Evolutionary conservation across 2,329 filamentous ascomycete genomes (phyloP), one percentile per base, ranked within the genome.

Genomic region (Sclerotinia spermophila): DNA sequence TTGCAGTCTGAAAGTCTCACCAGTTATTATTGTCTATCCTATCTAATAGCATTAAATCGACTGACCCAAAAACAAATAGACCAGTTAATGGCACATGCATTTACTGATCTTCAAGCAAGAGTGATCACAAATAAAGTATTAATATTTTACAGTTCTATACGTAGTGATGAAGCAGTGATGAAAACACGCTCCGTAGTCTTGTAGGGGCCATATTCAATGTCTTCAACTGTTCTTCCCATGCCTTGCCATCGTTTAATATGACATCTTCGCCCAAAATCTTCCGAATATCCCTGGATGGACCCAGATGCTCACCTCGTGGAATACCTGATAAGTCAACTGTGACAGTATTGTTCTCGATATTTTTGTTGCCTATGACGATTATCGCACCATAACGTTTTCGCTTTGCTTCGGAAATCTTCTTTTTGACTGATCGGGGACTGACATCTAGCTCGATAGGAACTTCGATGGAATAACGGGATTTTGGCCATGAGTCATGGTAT

Each of bases 341-440:
- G 44, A 94, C 82, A n/a, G 83, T 85, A 4, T 84, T 83, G 21
- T 83, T 83, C n/a, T 83, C 81, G 3, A 92, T 80, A 75, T 94
- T 89, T 70, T 84, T 84, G 42, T 87, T 83, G 1, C 94, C 94
- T 17, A 96, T 83, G 1, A 94, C 88, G 44, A 93, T 84, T 67
- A 96, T 88, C 69, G 92, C 83, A 68, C 91, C 89, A 79, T 94
- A 96, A 55, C 89, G 90, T 80, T 89, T 90, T 62, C 81, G 79
- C 74, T 87, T 90, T n/a, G 93, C 93, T 77, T 92, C 88, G 44
- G 85, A 85, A 33, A 93, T 85, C 80, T 96, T 96, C 78, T 89
- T 87, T 2, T 85, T 84, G 13, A 96, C 79, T 0, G 86, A 84
- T 67, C 88, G 85, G 21, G 85, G 82, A 68, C 86, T 90, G 45